Base-by-base conservation (phyloP, 2,329 filamentous ascomycete species). In the Exophiala alcalophila region DNA sequence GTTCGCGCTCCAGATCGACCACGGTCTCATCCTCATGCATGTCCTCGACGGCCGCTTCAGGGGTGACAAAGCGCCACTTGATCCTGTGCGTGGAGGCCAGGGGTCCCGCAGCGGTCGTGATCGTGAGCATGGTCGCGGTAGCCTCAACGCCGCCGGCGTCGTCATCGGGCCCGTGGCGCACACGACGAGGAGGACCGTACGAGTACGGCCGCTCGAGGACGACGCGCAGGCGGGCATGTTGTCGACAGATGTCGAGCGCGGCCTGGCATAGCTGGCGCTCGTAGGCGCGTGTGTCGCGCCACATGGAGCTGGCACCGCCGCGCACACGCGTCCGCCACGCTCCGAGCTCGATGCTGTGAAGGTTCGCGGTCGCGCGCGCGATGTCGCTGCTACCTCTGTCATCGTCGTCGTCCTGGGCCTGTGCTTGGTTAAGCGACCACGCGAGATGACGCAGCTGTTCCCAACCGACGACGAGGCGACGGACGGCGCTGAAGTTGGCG, bases 381-480 rank as follows among this genome's bases (percentile, higher is more conserved):
- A 39, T 34, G 4, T 32, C 29, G n/a, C n/a, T n/a, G n/a, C n/a
- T n/a, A n/a, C n/a, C n/a, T n/a, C n/a, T n/a, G n/a, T n/a, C n/a
- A n/a, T n/a, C n/a, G n/a, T n/a, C n/a, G n/a, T n/a, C n/a, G n/a
- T n/a, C n/a, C n/a, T n/a, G n/a, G n/a, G n/a, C n/a, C n/a, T n/a
- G n/a, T 8, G 40, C 38, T 15, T 47, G 40, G 25, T 28, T 23
- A 4, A 50, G 44, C 9, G 32, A 33, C 28, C 33, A 40, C n/a
- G 44, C 26, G 15, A 50, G 37, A 12, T 44, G 34, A 20, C 40
- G 39, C 2, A 50, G 33, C 16, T 32, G 21, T 8, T 47, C 34
- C 48, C 48, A 47, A 28, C 44, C 48, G 14, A 50, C 35, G 30
- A 39, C 28, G 5, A 52, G 12, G 21, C 41, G 37, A 21, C 24